A percentile compares a stretch with the other conserved stretches of the same genome.
Evolutionary conservation across 2,329 filamentous ascomycete species (phyloP).

Genomic region (Fusarium compactum): DNA sequence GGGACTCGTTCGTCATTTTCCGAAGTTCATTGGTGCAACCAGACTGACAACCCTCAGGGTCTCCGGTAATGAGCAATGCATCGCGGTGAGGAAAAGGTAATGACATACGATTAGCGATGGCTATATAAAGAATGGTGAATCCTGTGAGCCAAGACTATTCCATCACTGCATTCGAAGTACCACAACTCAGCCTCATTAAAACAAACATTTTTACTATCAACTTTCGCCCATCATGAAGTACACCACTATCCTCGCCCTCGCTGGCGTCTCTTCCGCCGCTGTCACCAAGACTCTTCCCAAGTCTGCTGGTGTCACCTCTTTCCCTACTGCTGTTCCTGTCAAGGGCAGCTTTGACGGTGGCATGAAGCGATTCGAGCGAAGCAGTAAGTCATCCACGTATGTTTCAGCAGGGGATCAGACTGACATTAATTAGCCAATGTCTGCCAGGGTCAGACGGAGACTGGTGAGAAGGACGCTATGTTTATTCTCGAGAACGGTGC

Average conservation of each 20-base stretch:
- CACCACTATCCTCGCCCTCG: conserved; percentile 34
- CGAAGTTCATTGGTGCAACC: conserved; percentile 23
- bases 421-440: conserved; percentile 24
- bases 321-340: conserved; percentile 38
- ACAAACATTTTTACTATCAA: neutral
- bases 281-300: conserved; percentile 41
- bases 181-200: neutral
- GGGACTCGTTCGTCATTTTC: conserved; percentile 4
- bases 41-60: neutral
- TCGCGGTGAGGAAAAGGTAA: neutral
- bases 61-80: neutral
- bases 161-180: neutral
- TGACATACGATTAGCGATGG: neutral
- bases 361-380: conserved; percentile 41
- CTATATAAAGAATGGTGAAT: conserved; percentile 22
- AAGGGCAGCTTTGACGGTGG: conserved; percentile 38
- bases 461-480: conserved; percentile 55
- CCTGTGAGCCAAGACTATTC: conserved; percentile 14
- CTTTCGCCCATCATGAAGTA: conserved; percentile 34
- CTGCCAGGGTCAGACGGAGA: conserved; percentile 47
- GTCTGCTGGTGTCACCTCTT: conserved; percentile 33
- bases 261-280: conserved; percentile 34
- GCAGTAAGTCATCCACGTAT: conserved; percentile 7
- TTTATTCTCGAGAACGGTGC: conserved; percentile 65
- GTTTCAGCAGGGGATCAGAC: neutral